Conservation (phyloP, 2,329 filamentous ascomycete genomes). For the Fusarium foetens region DNA sequence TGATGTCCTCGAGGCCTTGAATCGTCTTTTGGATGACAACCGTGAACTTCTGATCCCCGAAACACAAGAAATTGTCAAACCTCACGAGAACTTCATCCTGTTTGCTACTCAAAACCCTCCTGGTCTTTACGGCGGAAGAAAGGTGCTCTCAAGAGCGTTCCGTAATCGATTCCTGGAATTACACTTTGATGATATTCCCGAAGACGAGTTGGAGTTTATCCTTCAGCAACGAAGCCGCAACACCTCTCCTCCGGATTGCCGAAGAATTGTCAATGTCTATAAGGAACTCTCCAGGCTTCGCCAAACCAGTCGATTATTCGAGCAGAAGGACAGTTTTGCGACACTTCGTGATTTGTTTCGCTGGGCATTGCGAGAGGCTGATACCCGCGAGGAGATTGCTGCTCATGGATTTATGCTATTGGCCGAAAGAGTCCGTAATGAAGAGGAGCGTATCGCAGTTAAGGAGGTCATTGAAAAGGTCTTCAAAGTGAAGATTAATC, state of each 20-base stretch:
- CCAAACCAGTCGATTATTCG: constrained; percentile 91
- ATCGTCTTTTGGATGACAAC: constrained; percentile 95
- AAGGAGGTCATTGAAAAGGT: constrained; percentile 89
- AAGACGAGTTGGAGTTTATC: constrained; percentile 92
- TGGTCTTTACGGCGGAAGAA: constrained; percentile 93
- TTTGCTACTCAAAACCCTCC: constrained; percentile 98
- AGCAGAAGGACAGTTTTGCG: constrained; percentile 97
- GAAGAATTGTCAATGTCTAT: constrained; percentile 91
- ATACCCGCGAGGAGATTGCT: constrained; percentile 88
- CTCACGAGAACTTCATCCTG: constrained; percentile 95
- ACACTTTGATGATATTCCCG: constrained; percentile 97
- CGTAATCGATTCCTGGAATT: constrained; percentile 96
- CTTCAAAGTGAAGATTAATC: constrained; percentile 86
- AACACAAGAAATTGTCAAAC: constrained; percentile 91
- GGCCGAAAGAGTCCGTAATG: constrained; percentile 91
- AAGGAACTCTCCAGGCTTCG: constrained; percentile 89
- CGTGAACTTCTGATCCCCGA: constrained; percentile 95
- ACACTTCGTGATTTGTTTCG: constrained; percentile 95
- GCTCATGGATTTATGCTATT: constrained; percentile 96
- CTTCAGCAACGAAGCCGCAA: constrained; percentile 86
- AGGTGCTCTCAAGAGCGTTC: constrained; percentile 92
- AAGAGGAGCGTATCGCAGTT: constrained; percentile 84
- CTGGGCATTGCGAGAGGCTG: constrained; percentile 88
- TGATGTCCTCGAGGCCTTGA: constrained; percentile 95
- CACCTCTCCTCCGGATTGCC: constrained; percentile 90